These are phyloP conservation scores for Botryococcus braunii DNA, from an alignment of 163 green algal genomes.

Conservation along the genomic window DNA sequence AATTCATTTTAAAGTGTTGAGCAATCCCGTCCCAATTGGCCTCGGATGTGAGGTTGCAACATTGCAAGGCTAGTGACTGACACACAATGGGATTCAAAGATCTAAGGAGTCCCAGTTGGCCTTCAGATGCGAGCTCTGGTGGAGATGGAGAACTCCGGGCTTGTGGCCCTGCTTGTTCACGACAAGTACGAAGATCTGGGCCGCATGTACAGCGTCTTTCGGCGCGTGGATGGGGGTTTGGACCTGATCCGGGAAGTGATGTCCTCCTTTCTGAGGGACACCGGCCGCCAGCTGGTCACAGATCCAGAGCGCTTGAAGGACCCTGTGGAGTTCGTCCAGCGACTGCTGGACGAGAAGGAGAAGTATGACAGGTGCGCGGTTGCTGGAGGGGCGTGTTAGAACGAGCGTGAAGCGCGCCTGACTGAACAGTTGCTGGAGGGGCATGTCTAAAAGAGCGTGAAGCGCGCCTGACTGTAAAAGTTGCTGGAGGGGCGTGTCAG, in stretches of 20 bases:
- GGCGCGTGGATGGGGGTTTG: constrained; percentile 57
- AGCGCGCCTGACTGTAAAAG: background rate
- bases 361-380: constrained; percentile 72
- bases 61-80: no score
- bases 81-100: no score
- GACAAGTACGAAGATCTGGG: constrained; percentile 76
- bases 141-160: constrained; percentile 83
- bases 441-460: no score
- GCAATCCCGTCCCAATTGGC: no score
- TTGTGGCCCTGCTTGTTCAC: constrained; percentile 71
- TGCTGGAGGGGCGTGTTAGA: background rate
- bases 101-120: no score
- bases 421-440: no score
- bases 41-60: no score
- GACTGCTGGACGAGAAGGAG: constrained; percentile 78
- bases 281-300: constrained; percentile 63
- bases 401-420: background rate
- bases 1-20: no score
- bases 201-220: constrained; percentile 84
- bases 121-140: constrained; percentile 71
- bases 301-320: constrained; percentile 68
- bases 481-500: background rate
- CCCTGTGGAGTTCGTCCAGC: constrained; percentile 78
- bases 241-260: constrained; percentile 50
- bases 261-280: constrained; percentile 59